Base-by-base conservation (phyloP, 805 yeast genomes). In the Saccharomycopsis amapae region DNA sequence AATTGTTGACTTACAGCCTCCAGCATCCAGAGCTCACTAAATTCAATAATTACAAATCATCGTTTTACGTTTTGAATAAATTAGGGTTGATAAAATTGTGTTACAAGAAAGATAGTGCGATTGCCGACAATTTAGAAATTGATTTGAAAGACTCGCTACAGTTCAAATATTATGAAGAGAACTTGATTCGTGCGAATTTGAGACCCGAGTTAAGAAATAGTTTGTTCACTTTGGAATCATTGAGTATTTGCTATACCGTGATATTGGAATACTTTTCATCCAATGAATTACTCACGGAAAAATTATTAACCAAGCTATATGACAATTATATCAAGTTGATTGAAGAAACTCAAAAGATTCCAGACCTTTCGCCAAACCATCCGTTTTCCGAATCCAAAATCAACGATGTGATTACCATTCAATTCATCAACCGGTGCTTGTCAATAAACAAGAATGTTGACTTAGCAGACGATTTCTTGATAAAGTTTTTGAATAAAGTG, bases 41-140 rank as follows among this genome's bases (percentile, higher is more conserved):
- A 4, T 5, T 12, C 5, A 23, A 15, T 3, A 45, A 45, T 18
- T 19, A 6, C n/a, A 10, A 7, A 10, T 45, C 49, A 28, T 40
- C 48, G 10, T 49, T 49, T 25, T 36, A 18, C n/a, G n/a, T 49
- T 3, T 33, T 43, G 5, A 49, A 49, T 30, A 33, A 49, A 31
- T 20, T 49, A 12, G 52, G 52, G 19, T 39, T 49, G 19, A 37
- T 49, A 3, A 28, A 36, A 25, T 23, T 41, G 7, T 33, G 33
- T 9, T 49, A 45, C 22, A 46, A 49, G 24, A 15, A 6, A 25
- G n/a, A 25, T 15, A 12, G 23, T 6, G 18, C 17, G 9, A 17
- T 34, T 34, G 37, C 30, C 7, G 23, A 38, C 31, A 13, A 33
- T 15, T 12, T 19, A 24, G 12, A 23, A 23, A 45, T 49, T 12